phyloP scores from a whole-genome alignment of 805 yeast species.

The Candida nemodendra region DNA sequence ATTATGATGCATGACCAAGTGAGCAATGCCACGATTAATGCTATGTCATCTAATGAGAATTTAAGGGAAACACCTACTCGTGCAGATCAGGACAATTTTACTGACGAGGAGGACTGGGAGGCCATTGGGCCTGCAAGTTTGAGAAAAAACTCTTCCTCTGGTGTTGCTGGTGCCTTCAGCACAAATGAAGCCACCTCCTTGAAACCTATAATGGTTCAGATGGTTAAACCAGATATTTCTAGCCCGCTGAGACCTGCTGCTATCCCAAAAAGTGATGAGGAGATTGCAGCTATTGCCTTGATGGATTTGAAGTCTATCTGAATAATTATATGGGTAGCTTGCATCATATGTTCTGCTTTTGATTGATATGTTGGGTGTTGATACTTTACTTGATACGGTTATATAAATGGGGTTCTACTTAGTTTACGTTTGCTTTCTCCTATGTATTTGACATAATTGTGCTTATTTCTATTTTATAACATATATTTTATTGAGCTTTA shows the following conservation, averaged over 20 bases:
- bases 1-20: slow-evolving; percentile 27
- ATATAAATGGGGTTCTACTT: not conserved
- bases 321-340: too few relatives aligned
- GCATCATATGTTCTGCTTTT: not conserved
- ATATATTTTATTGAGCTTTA: too few relatives aligned
- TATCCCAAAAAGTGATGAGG: slow-evolving; percentile 28
- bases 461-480: too few relatives aligned
- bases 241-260: slow-evolving; percentile 13
- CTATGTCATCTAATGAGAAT: slow-evolving; percentile 21
- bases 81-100: slow-evolving; percentile 48
- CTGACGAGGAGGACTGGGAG: slow-evolving; percentile 98
- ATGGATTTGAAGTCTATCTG: slow-evolving; percentile 34
- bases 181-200: slow-evolving; percentile 9
- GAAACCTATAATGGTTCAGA: slow-evolving; percentile 13
- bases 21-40: slow-evolving; percentile 24
- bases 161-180: slow-evolving; percentile 21
- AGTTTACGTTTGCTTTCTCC: not conserved
- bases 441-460: not conserved
- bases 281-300: slow-evolving; percentile 35
- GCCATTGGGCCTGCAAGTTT: slow-evolving; percentile 78
- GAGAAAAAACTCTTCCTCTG: slow-evolving; percentile 22
- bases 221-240: slow-evolving; percentile 16
- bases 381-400: not conserved
- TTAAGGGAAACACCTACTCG: slow-evolving; percentile 6
- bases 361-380: not conserved